Base-by-base conservation (phyloP, 345 rosid genomes). In the Passiflora organensis region DNA sequence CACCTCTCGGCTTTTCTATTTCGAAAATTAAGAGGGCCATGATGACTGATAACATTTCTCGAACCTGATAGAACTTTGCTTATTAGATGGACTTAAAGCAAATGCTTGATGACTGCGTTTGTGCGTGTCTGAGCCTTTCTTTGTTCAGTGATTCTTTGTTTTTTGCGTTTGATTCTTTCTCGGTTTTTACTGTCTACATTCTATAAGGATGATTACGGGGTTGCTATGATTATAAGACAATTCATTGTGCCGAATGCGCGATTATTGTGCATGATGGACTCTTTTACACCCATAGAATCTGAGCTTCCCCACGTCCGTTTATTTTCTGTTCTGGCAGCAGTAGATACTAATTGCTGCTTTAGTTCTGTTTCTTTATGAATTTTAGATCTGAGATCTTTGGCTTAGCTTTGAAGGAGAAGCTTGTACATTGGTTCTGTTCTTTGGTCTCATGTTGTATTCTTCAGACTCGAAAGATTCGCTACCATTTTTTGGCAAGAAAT, bases 111-210 rank as follows among this genome's bases (percentile, higher is more conserved):
- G 79, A 77, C 76, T 10, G 77, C 48, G 25, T 74, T 77, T 77
- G 56, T 77, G 82, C 82, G 76, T 77, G 76, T 73, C 82, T 77
- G 82, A 77, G 81, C 71, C 78, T 42, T n/a, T 25, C 13, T 59
- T 14, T 11, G n/a, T n/a, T n/a, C 13, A 0, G 17, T 32, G 6
- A 0, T 15, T 19, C n/a, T 12, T 3, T 2, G 1, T n/a, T 10
- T 18, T 2, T 10, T 32, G 11, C 5, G 1, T 10, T 2, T 13
- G n/a, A 1, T 5, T 21, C 0, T 56, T n/a, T 6, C 2, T 44
- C 6, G 15, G 12, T 43, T 16, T 49, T 38, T 41, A 23, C 13
- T 49, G 39, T 48, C 24, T 22, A n/a, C n/a, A n/a, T n/a, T n/a
- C n/a, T n/a, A 37, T 45, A 15, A 41, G 32, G 38, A 20, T 24